Base-by-base conservation (phyloP, 176 grass and related monocot species). In the Aechmea fasciata region DNA sequence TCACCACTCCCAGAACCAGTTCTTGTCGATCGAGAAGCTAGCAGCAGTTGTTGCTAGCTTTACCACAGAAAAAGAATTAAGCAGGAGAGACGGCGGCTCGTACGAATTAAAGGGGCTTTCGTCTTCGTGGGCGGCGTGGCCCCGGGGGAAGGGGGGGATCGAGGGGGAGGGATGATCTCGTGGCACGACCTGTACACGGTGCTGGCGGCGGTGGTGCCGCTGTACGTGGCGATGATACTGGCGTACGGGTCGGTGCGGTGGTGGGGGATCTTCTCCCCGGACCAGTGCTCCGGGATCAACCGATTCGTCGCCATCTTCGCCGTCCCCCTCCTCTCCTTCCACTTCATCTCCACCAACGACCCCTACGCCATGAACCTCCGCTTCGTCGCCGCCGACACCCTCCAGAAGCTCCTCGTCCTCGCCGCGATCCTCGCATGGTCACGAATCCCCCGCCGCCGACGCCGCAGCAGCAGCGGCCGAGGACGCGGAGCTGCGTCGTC, bases 201-300 rank as follows among this genome's bases (percentile, higher is more conserved):
- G 49, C 57, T 96, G 62, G 70, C 77, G 10, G 91, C 91, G 67
- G 80, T 96, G 73, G 82, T 87, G 66, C 91, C 91, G n/a, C 73
- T 95, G n/a, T 95, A 95, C 47, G 91, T 90, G 64, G 91, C 87
- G 13, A 95, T 95, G 91, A 82, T 91, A 50, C 75, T 91, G 11
- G 84, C 84, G 3, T 89, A 89, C 49, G 86, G 82, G 1, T 89
- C 86, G 48, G 86, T 89, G 77, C 75, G 82, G 28, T 89, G 86
- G 86, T 89, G 86, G 86, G 67, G 79, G 55, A 82, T 89, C 74
- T 85, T 89, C 75, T 85, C 82, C 13, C 75, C 87, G 23, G 91
- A 95, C 72, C 91, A 95, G 80, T 95, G 91, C 83, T 79, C 91
- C 72, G 91, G 91, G 50, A 87, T 95, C 85, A 92, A 92, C 73